Base-by-base conservation (phyloP, 2,329 filamentous ascomycete genomes). In the Nigrospora oryzae region DNA sequence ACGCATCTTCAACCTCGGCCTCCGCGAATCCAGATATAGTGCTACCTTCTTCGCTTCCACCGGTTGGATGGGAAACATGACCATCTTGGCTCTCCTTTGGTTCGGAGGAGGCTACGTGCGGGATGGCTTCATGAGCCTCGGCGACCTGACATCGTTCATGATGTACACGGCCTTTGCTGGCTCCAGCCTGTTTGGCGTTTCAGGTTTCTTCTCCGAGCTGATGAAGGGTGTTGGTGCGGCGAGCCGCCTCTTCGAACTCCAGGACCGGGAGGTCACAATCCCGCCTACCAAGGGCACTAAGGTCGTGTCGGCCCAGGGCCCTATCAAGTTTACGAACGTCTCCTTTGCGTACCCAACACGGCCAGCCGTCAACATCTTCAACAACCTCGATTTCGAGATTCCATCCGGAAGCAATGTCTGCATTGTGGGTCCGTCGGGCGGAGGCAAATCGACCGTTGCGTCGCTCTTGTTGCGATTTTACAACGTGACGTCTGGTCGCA, bases 161-260 rank as follows among this genome's bases (percentile, higher is more conserved):
- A 97, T 98, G 91, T 98, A 97, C 65, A 95, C 90, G 3, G 91
- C 88, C 4, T 97, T 83, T 63, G 79, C 81, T 7, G 81, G 81
- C 3, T 93, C 87, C 40, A 95, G 88, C 65, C 78, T 98, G 51
- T 95, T 97, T 55, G 93, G 93, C 4, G 73, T 98, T 2, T 95
- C 89, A 4, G 89, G 87, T 46, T 98, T 98, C 68, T 98, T 96
- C 66, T 95, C 90, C 0, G 93, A 98, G 62, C 75, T 98, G 49
- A 98, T 98, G 93, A 98, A 98, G 65, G 94, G 94, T 36, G 91
- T 95, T 4, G 93, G 94, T 57, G 93, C 93, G 36, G 93, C 93
- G n/a, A 95, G 86, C 58, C 85, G 93, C 48, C 74, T 98, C 1
- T 98, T 98, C 58, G 93, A 98, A 61, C 77, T 98, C 6, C 90